These are phyloP conservation scores for Melastoma candidum DNA, from an alignment of 441 rosid species.

Conservation along the genomic window DNA sequence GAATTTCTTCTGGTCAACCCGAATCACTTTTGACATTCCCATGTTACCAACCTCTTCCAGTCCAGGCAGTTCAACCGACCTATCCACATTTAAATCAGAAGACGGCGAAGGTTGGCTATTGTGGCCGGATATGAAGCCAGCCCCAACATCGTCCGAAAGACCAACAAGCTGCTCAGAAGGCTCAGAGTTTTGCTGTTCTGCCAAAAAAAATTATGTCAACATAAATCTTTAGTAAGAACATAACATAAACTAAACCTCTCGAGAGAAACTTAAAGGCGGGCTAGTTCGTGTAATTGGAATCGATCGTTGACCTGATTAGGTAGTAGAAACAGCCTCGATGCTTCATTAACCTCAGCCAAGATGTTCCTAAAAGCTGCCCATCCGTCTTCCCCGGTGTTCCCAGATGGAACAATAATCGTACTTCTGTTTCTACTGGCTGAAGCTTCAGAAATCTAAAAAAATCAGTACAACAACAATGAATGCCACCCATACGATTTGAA, in stretches of 20 bases:
- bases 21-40: constrained; percentile 76
- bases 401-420: constrained; percentile 93
- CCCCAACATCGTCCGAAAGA: constrained; percentile 97
- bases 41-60: constrained; percentile 58
- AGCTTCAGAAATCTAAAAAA: constrained; percentile 83
- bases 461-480: constrained; percentile 1
- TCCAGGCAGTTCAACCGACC: constrained; percentile 53
- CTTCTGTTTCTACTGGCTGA: constrained; percentile 91
- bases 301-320: constrained; percentile 54
- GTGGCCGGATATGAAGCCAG: constrained; percentile 95
- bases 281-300: too few species aligned
- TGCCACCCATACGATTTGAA: too few species aligned
- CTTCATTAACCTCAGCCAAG: constrained; percentile 84
- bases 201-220: background rate
- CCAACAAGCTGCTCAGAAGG: constrained; percentile 66
- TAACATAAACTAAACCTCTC: background rate
- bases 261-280: too few species aligned
- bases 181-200: constrained; percentile 59
- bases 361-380: constrained; percentile 96
- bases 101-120: constrained; percentile 56
- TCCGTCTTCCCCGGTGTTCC: constrained; percentile 83
- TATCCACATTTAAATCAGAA: constrained; percentile 61
- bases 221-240: constrained; percentile 7
- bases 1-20: constrained; percentile 93
- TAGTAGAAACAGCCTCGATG: constrained; percentile 56